These are phyloP conservation scores for Oleoguttula mirabilis DNA, from an alignment of 495 filamentous ascomycete species.

Conservation along the genomic window DNA sequence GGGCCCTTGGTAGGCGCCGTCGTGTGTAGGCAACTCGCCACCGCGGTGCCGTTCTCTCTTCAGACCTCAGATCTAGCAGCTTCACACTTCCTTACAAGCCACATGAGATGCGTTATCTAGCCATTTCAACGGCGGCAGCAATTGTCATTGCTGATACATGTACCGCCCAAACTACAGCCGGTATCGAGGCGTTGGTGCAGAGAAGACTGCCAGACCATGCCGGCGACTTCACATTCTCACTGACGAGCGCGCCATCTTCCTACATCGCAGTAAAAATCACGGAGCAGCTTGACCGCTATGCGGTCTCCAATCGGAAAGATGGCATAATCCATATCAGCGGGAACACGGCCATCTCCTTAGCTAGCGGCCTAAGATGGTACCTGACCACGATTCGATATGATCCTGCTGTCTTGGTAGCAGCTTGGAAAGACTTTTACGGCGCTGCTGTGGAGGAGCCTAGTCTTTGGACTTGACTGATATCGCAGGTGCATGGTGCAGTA, in stretches of 20 bases:
- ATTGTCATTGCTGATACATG: too few species aligned
- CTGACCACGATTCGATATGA: slow-evolving; percentile 38
- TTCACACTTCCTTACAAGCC: too few species aligned
- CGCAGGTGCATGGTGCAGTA: too few species aligned
- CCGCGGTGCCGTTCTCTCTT: too few species aligned
- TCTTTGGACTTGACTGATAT: slow-evolving; percentile 43
- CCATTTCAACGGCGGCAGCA: too few species aligned
- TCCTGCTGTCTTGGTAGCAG: slow-evolving; percentile 29
- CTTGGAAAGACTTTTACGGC: slow-evolving; percentile 33
- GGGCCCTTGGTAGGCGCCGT: too few species aligned
- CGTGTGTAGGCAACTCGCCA: too few species aligned
- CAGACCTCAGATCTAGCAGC: too few species aligned
- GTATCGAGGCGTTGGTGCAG: slow-evolving; percentile 36
- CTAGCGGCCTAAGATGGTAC: slow-evolving; percentile 40
- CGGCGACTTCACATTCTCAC: slow-evolving; percentile 31
- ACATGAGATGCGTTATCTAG: too few species aligned
- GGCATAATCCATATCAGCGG: slow-evolving; percentile 37
- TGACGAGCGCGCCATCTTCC: slow-evolving; percentile 19
- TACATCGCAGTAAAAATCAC: slow-evolving; percentile 8
- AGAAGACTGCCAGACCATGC: slow-evolving; percentile 37
- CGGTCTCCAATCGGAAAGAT: slow-evolving; percentile 29
- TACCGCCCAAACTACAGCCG: slow-evolving; percentile 33
- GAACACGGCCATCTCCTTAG: slow-evolving; percentile 35
- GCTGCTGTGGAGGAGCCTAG: slow-evolving; percentile 28
- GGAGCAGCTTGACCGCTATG: slow-evolving; percentile 34